These are phyloP conservation scores for Pulveroboletus sp. DNA, from an alignment of 768 basidiomycete genomes.

Conservation along the genomic window DNA sequence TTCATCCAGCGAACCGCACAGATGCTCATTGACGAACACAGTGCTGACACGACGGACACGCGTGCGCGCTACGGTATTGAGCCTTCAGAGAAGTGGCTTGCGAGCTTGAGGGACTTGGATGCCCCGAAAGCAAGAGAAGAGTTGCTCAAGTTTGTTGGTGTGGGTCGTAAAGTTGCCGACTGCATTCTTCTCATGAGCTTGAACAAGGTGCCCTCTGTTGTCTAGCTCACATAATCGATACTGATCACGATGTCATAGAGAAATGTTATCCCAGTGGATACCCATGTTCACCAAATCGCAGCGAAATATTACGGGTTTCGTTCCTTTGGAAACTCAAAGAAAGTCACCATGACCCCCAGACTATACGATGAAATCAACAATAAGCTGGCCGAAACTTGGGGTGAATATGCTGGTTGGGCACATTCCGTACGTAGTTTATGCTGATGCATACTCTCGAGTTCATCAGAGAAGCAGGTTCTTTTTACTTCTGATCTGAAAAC, in stretches of 20 bases:
- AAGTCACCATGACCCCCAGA: slow-evolving; percentile 68
- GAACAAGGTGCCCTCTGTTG: slow-evolving; percentile 62
- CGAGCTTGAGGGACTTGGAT: slow-evolving; percentile 43
- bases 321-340: slow-evolving; percentile 37
- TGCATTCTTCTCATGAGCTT: slow-evolving; percentile 91
- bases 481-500: slow-evolving; percentile 74
- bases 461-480: slow-evolving; percentile 46
- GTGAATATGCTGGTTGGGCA: slow-evolving; percentile 86
- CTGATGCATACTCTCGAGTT: background rate
- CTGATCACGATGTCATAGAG: slow-evolving; percentile 41
- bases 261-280: slow-evolving; percentile 92
- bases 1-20: slow-evolving; percentile 84
- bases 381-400: slow-evolving; percentile 69
- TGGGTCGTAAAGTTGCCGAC: slow-evolving; percentile 96
- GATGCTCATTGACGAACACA: slow-evolving; percentile 65
- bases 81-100: slow-evolving; percentile 60
- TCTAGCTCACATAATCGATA: background rate
- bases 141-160: slow-evolving; percentile 81
- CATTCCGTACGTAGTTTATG: slow-evolving; percentile 58
- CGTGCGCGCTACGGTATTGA: slow-evolving; percentile 29
- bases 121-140: slow-evolving; percentile 68
- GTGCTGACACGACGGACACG: slow-evolving; percentile 5
- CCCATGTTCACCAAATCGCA: slow-evolving; percentile 91
- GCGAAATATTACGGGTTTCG: slow-evolving; percentile 72
- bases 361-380: slow-evolving; percentile 70